phyloP scores from a whole-genome alignment of 345 rosid species.

The Citropsis articulata region DNA sequence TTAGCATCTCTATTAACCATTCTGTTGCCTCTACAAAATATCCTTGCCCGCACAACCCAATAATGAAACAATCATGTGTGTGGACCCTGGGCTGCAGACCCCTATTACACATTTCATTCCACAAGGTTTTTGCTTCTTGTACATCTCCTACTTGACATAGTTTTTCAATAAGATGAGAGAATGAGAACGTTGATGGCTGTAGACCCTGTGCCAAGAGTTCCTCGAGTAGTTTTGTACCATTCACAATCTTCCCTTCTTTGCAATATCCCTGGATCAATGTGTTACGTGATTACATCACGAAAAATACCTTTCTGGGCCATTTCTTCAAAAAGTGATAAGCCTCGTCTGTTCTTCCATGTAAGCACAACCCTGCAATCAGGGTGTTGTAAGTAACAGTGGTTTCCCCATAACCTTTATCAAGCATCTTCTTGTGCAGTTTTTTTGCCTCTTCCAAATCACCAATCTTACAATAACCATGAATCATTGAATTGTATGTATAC shows the following conservation, averaged over 20 bases:
- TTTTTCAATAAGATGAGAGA: conserved; percentile 27
- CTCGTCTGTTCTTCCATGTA: conserved; percentile 32
- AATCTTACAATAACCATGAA: conserved; percentile 31
- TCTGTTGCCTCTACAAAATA: conserved; percentile 29
- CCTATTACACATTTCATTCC: conserved; percentile 30
- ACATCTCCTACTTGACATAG: conserved; percentile 30
- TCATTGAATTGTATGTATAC: conserved; percentile 35
- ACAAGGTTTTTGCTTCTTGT: conserved; percentile 29
- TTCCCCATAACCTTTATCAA: conserved; percentile 40
- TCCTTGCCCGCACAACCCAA: conserved; percentile 26
- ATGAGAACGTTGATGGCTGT: conserved; percentile 28
- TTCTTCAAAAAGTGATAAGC: conserved; percentile 47
- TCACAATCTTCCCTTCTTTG: conserved; percentile 33
- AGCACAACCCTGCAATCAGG: conserved; percentile 49
- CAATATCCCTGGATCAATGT: conserved; percentile 48
- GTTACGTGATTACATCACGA: conserved; percentile 43
- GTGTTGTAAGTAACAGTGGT: conserved; percentile 45
- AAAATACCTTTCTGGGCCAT: conserved; percentile 54
- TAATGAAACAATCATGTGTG: conserved; percentile 22
- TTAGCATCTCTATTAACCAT: conserved; percentile 30
- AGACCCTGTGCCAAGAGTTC: conserved; percentile 39
- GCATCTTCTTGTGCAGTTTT: conserved; percentile 38
- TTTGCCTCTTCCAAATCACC: conserved; percentile 34
- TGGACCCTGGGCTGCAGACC: conserved; percentile 27
- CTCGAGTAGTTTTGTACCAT: conserved; percentile 27